Conservation (phyloP, 2,329 filamentous ascomycete genomes). For the Microsporum ferrugineum region DNA sequence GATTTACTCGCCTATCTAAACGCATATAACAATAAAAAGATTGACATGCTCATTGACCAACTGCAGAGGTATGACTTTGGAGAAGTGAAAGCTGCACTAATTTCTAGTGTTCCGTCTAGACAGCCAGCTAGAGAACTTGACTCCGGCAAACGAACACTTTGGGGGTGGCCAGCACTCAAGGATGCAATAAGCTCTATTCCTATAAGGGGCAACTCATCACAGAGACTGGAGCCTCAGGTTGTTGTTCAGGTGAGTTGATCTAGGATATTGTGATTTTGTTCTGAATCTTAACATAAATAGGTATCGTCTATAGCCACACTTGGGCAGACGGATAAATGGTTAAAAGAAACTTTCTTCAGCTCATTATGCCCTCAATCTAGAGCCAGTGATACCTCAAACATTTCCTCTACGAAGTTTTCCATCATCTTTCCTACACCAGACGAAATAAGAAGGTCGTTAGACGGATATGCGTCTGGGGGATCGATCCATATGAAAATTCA, state of each 20-base stretch:
- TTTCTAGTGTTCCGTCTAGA: slow-evolving; percentile 67
- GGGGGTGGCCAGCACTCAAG: slow-evolving; percentile 63
- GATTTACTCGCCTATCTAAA: slow-evolving; percentile 63
- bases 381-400: slow-evolving; percentile 8
- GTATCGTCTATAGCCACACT: slow-evolving; percentile 76
- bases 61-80: slow-evolving; percentile 59
- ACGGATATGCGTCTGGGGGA: slow-evolving; percentile 64
- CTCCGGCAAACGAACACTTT: slow-evolving; percentile 44
- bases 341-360: slow-evolving; percentile 52
- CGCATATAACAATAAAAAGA: slow-evolving; percentile 52
- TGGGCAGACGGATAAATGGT: slow-evolving; percentile 59
- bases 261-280: slow-evolving; percentile 20
- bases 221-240: slow-evolving; percentile 24
- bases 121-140: slow-evolving; percentile 41
- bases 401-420: slow-evolving; percentile 44
- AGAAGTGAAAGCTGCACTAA: slow-evolving; percentile 53
- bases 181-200: slow-evolving; percentile 48
- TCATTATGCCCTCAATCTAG: slow-evolving; percentile 24
- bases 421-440: slow-evolving; percentile 71
- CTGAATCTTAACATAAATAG: slow-evolving; percentile 45
- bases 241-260: slow-evolving; percentile 23
- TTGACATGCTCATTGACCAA: slow-evolving; percentile 45
- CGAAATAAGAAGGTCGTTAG: slow-evolving; percentile 63
- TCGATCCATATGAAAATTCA: slow-evolving; percentile 76
- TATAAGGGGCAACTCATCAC: slow-evolving; percentile 25